A percentile compares a stretch with the other conserved stretches of the same genome.
Evolutionary conservation across 208 protist genomes (phyloP).

Genomic region (Leishmania mexicana): DNA sequence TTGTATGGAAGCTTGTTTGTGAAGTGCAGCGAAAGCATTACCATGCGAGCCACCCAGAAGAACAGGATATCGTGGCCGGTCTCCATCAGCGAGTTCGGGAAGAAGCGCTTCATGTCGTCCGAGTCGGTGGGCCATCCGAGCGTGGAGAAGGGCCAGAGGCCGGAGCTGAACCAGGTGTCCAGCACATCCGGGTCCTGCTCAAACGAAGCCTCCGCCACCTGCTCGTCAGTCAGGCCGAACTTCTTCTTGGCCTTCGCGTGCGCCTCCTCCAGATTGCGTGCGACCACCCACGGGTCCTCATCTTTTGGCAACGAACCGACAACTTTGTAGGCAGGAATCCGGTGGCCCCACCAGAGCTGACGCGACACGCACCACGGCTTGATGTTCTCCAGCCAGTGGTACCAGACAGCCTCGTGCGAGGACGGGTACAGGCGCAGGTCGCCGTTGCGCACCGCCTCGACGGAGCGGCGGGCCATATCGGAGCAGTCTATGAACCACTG

Average conservation of each 20-base stretch:
- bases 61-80: constrained; percentile 99
- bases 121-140: constrained; percentile 96
- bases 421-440: constrained; percentile 95
- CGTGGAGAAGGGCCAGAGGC: constrained; percentile 98
- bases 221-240: constrained; percentile 75
- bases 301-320: constrained; percentile 24
- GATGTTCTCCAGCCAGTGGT: constrained; percentile 96
- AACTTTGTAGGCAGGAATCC: constrained; percentile 99
- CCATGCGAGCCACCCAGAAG: constrained; percentile 99
- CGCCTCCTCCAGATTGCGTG: constrained; percentile 94
- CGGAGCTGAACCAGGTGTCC: constrained; percentile 99
- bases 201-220: constrained; percentile 60
- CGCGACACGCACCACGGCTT: constrained; percentile 98
- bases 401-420: constrained; percentile 94
- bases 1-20: constrained; percentile 97
- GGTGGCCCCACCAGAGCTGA: constrained; percentile 99
- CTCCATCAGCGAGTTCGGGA: constrained; percentile 97
- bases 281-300: constrained; percentile 95
- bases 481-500: constrained; percentile 99
- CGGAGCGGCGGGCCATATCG: constrained; percentile 82
- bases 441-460: constrained; percentile 88
- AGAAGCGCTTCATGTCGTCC: constrained; percentile 96
- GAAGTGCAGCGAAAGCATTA: constrained; percentile 99
- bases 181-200: constrained; percentile 99
- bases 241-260: constrained; percentile 79